phyloP scores from a whole-genome alignment of 2,329 filamentous ascomycete species.

The Fusarium albosuccineum region DNA sequence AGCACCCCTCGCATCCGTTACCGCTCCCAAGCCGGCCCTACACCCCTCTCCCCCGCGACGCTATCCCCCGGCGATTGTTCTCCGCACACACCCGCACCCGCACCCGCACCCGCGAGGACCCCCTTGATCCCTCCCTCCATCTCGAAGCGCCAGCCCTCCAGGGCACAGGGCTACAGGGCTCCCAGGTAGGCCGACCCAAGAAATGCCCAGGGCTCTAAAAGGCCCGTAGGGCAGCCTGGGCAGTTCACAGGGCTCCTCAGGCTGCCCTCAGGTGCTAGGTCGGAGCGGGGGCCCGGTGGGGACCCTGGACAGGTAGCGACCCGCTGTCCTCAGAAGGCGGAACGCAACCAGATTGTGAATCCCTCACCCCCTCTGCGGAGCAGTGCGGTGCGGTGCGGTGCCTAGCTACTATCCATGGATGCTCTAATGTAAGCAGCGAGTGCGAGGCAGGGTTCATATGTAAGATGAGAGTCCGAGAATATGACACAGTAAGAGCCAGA shows the following conservation, averaged over 20 bases:
- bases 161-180: constrained; percentile 38
- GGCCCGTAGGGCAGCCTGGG: constrained; percentile 25
- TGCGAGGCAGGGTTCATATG: constrained; percentile 11
- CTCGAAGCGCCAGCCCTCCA: constrained; percentile 27
- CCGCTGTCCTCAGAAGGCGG: constrained; percentile 16
- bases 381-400: background rate
- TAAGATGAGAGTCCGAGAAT: constrained; percentile 11
- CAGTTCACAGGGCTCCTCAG: constrained; percentile 25
- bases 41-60: constrained; percentile 32
- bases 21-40: constrained; percentile 18
- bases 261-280: constrained; percentile 9
- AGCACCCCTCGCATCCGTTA: constrained; percentile 6
- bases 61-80: constrained; percentile 8
- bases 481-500: constrained; percentile 19
- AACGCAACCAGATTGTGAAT: constrained; percentile 19
- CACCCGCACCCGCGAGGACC: background rate
- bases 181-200: constrained; percentile 6
- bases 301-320: constrained; percentile 14
- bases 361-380: constrained; percentile 19
- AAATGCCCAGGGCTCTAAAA: constrained; percentile 11
- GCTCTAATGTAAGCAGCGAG: constrained; percentile 26
- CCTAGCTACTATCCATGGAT: background rate
- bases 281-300: constrained; percentile 21
- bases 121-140: background rate
- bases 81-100: constrained; percentile 8